Conservation (phyloP, 768 basidiomycete genomes). For the Fomitopsis serialis region DNA sequence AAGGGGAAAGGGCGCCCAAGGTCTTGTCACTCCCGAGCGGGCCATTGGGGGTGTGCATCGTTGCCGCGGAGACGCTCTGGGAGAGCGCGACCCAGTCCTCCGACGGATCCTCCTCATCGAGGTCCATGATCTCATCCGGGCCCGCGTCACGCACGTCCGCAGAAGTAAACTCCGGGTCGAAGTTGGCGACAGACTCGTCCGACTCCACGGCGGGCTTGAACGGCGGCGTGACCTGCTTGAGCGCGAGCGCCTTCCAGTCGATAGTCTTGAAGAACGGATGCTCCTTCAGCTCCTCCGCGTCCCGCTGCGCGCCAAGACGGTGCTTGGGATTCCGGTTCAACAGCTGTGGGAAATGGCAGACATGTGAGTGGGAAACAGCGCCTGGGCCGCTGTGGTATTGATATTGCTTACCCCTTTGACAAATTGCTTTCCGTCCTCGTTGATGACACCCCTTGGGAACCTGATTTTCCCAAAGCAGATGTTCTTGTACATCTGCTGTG, state of each 20-base stretch:
- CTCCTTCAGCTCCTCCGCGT: conserved; percentile 91
- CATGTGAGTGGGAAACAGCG: not conserved
- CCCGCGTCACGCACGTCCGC: conserved; percentile 80
- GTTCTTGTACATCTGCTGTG: conserved; percentile 99
- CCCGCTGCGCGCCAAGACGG: conserved; percentile 85
- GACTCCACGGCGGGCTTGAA: conserved; percentile 98
- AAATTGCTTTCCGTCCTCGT: conserved; percentile 97
- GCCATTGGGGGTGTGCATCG: conserved; percentile 65
- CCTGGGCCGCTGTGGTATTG: not conserved
- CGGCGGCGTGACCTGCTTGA: conserved; percentile 90
- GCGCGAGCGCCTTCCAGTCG: conserved; percentile 85
- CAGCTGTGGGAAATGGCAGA: conserved; percentile 46
- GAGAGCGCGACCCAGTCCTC: conserved; percentile 61
- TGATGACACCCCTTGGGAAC: conserved; percentile 95
- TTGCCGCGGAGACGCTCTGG: conserved; percentile 23
- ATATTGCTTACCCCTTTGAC: conserved; percentile 86
- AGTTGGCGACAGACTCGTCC: conserved; percentile 97
- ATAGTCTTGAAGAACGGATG: conserved; percentile 90
- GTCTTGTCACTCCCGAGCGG: conserved; percentile 51
- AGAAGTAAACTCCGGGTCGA: conserved; percentile 95
- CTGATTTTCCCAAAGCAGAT: conserved; percentile 98
- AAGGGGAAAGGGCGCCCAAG: conserved; percentile 7
- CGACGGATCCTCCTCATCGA: conserved; percentile 55
- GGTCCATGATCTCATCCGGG: conserved; percentile 35
- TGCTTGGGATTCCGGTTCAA: conserved; percentile 98